Base-by-base conservation (phyloP, 176 grass and related monocot genomes). In the Oryza punctata region DNA sequence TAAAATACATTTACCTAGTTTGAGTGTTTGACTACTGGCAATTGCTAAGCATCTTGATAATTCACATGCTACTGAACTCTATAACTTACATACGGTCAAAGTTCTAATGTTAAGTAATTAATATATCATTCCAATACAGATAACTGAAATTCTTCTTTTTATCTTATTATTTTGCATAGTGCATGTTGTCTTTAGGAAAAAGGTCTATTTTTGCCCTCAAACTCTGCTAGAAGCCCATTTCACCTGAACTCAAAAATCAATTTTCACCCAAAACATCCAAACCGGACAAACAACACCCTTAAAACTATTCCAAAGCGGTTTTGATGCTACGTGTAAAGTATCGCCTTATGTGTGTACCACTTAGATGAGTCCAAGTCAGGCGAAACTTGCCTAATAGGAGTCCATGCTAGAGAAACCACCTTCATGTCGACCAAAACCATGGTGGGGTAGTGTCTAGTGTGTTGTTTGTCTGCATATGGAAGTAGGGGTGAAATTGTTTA, bases 61-160 rank as follows among this genome's bases (percentile, higher is more conserved):
- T 27, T 79, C 49, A 66, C 60, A 74, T 61, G 26, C 26, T 76
- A 68, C 49, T 32, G 15, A 11, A 14, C 10, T 78, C 29, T 77
- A n/a, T 72, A 6, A 67, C 1, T 33, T 19, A 15, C 45, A 63
- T 41, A 21, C 60, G n/a, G 44, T 29, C 52, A 15, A 37, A 75
- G 69, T 61, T 38, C 10, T 8, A 67, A 70, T 40, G 29, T 41
- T 63, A 72, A 72, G 37, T 15, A 82, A 73, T 52, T 70, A 21
- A 44, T 63, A 45, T 3, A 72, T 32, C 45, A 7, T 27, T 74
- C 40, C 25, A 11, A 49, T 43, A 30, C 15, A 52, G 15, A 70
- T 70, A 50, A 60, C n/a, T 50, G 18, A 52, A 6, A 52, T 23
- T 37, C 28, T 18, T 19, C 44, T 52, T 30, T 80, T 68, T 7